Base-by-base conservation (phyloP, 2,329 filamentous ascomycete species). In the Aspergillus texensis region DNA sequence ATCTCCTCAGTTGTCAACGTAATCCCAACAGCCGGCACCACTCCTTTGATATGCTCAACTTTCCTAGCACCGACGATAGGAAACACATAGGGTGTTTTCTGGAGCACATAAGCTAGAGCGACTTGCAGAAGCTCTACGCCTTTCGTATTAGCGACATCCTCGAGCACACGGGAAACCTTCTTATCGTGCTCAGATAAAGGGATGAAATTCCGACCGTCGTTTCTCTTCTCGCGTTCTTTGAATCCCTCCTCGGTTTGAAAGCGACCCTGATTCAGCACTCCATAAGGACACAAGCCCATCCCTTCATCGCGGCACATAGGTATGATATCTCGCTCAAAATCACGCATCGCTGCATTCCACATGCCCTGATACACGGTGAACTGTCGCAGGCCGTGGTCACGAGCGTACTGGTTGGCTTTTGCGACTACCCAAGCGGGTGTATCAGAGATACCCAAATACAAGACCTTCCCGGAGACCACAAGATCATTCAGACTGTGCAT, bases 331-430 rank as follows among this genome's bases (percentile, higher is more conserved):
- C 88, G 82, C 78, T 90, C 88, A 57, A 91, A 85, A 74, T 92
- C 90, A 28, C 90, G 85, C 55, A 86, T 81, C 1, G 79, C 82
- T 21, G 84, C 82, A 26, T 79, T 85, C 88, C 88, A 92, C 12
- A 78, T 79, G 11, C 89, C 89, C 75, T 91, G 88, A 71, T 91
- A 92, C 21, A 92, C 84, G 26, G 81, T 84, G 77, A 94, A 94
- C 43, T 84, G 88, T 0, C 86, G 85, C n/a, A 92, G 80, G 4
- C 89, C 89, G 64, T 92, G 86, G 65, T 86, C 83, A 26, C 88
- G 85, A 5, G 91, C 91, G 72, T 93, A 77, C 76, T 81, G 71
- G 62, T 85, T 84, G 0, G 81, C 81, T 59, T 81, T 82, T 57
- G 73, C 73, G 2, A 84, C 81, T 1, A 84, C 68, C 89, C 89